A percentile compares a stretch with the other conserved stretches of the same genome.
These are phyloP conservation scores for Penicillium odoratum DNA, from an alignment of 495 filamentous ascomycete species.

Conservation along the genomic window DNA sequence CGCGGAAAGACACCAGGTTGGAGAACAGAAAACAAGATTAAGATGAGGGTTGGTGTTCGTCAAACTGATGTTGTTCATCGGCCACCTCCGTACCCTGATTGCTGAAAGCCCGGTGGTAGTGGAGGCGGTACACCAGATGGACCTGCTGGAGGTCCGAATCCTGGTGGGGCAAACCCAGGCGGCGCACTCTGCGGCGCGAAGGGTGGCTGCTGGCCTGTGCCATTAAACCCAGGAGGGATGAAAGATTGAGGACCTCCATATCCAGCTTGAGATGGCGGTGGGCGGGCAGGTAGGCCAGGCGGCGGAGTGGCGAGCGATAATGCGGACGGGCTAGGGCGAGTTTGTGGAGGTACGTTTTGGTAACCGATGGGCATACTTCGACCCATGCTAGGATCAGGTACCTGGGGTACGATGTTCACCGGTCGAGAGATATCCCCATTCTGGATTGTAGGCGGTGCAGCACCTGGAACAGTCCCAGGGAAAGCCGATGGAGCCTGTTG, in stretches of 20 bases:
- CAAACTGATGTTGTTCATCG: slow-evolving; percentile 31
- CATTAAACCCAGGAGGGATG: slow-evolving; percentile 55
- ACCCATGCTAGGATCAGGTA: slow-evolving; percentile 33
- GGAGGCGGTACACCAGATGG: slow-evolving; percentile 38
- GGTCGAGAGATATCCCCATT: slow-evolving; percentile 49
- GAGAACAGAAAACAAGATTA: not conserved
- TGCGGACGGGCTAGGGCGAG: slow-evolving; percentile 40
- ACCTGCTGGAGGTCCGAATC: slow-evolving; percentile 44
- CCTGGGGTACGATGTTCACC: slow-evolving; percentile 35
- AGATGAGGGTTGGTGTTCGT: not conserved
- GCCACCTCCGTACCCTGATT: slow-evolving; percentile 44
- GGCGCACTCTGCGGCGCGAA: slow-evolving; percentile 45
- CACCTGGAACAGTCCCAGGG: slow-evolving; percentile 32
- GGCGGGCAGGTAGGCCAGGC: slow-evolving; percentile 73
- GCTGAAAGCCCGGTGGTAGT: slow-evolving; percentile 53
- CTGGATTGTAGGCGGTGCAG: slow-evolving; percentile 54
- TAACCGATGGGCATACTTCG: slow-evolving; percentile 39
- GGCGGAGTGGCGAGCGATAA: slow-evolving; percentile 63
- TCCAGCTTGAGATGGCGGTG: slow-evolving; percentile 73
- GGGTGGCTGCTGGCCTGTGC: slow-evolving; percentile 40
- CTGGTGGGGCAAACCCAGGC: slow-evolving; percentile 57
- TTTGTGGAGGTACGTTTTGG: slow-evolving; percentile 41
- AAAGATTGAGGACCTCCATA: slow-evolving; percentile 78
- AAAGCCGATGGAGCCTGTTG: slow-evolving; percentile 54
- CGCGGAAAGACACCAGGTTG: not conserved